phyloP scores from a whole-genome alignment of 2,329 filamentous ascomycete genomes.

The Botryotinia convoluta region DNA sequence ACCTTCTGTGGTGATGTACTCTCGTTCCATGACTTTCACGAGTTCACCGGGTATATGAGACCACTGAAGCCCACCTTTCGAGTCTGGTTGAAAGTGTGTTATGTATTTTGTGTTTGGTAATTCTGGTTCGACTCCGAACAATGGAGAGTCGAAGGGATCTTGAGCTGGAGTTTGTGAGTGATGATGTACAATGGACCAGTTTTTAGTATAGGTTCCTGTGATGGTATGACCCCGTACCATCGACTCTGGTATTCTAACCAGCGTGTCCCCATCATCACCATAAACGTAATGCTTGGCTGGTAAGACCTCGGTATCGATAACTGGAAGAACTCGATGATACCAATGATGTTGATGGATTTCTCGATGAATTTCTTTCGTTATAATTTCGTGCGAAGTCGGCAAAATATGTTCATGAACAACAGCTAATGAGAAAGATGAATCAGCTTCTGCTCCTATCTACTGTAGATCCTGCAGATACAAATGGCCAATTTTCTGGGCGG shows the following conservation, averaged over 20 bases:
- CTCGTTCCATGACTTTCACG: constrained; percentile 30
- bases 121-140: constrained; percentile 5
- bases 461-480: constrained; percentile 2
- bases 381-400: constrained; percentile 45
- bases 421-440: constrained; percentile 39
- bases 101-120: not conserved
- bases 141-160: constrained; percentile 8
- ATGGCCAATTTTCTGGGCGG: constrained; percentile 27
- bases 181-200: constrained; percentile 23
- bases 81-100: constrained; percentile 3
- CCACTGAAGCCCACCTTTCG: constrained; percentile 2
- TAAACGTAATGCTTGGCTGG: constrained; percentile 48
- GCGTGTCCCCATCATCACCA: constrained; percentile 41
- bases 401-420: constrained; percentile 50
- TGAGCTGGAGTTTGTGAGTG: not conserved
- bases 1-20: constrained; percentile 30
- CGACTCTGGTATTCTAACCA: constrained; percentile 47
- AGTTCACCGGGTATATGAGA: constrained; percentile 24
- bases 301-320: constrained; percentile 52
- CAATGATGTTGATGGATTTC: constrained; percentile 55
- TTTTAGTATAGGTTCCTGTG: constrained; percentile 16
- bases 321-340: constrained; percentile 51
- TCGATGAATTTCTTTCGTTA: constrained; percentile 48
- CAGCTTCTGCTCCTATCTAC: constrained; percentile 22
- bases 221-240: constrained; percentile 39